phyloP scores from a whole-genome alignment of 2,329 filamentous ascomycete species.

The Lecanicillium sp. region DNA sequence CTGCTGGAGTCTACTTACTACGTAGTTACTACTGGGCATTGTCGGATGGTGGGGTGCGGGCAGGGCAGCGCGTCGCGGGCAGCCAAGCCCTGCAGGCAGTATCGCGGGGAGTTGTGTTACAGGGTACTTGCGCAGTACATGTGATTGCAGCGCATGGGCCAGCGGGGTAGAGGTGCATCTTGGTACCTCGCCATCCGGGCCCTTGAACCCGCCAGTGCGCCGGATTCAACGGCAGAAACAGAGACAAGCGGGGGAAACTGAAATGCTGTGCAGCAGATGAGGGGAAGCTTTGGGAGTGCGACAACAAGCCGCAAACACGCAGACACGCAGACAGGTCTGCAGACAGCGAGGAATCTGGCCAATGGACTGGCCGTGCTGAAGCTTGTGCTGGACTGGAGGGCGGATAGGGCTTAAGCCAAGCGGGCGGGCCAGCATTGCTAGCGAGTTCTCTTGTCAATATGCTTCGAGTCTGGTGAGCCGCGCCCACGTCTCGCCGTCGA shows the following conservation, averaged over 20 bases:
- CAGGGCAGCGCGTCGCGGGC: slow-evolving; percentile 7
- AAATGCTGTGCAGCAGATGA: too few species aligned
- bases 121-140: slow-evolving; percentile 3
- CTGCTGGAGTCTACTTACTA: background rate
- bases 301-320: too few species aligned
- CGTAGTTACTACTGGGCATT: background rate
- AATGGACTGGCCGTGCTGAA: slow-evolving; percentile 21
- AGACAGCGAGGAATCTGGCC: slow-evolving; percentile 15
- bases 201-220: too few species aligned
- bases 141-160: background rate
- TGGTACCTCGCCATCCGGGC: too few species aligned
- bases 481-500: background rate
- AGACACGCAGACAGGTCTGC: too few species aligned
- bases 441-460: too few species aligned
- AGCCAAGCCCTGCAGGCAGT: background rate
- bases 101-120: background rate
- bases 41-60: slow-evolving; percentile 7
- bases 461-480: too few species aligned
- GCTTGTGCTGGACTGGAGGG: slow-evolving; percentile 23
- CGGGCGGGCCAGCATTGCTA: too few species aligned
- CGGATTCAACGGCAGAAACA: background rate
- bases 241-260: too few species aligned
- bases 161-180: slow-evolving; percentile 1
- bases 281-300: too few species aligned
- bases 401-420: slow-evolving; percentile 17